These are phyloP conservation scores for Medicago arabica DNA, from an alignment of 306 rosid genomes.

Conservation along the genomic window DNA sequence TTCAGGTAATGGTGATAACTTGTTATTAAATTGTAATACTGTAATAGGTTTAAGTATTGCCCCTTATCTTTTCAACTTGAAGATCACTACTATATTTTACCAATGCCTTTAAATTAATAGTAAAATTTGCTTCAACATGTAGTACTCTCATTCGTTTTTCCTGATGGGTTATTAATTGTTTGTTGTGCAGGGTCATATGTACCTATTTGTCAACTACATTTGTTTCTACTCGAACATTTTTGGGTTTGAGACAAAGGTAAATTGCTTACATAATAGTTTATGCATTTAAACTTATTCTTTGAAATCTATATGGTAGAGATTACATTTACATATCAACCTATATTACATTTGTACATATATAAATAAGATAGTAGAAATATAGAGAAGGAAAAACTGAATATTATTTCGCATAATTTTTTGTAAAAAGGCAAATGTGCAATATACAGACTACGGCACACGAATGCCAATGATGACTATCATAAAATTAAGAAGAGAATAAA, in stretches of 20 bases:
- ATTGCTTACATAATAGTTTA: slow-evolving; percentile 22
- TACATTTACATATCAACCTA: slow-evolving; percentile 21
- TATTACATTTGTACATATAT: slow-evolving; percentile 18
- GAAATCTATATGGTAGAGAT: slow-evolving; percentile 24
- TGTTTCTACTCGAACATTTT: slow-evolving; percentile 98
- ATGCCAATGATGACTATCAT: not conserved
- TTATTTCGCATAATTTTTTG: not conserved
- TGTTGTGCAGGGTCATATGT: slow-evolving; percentile 92
- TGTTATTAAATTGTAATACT: slow-evolving; percentile 19
- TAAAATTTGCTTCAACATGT: slow-evolving; percentile 32
- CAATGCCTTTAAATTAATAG: slow-evolving; percentile 19
- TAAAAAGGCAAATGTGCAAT: not conserved
- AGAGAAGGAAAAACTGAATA: not conserved
- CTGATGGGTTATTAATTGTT: slow-evolving; percentile 44
- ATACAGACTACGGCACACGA: not conserved
- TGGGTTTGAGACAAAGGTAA: slow-evolving; percentile 96
- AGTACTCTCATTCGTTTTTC: slow-evolving; percentile 39
- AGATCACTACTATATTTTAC: slow-evolving; percentile 24
- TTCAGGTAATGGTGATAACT: slow-evolving; percentile 66
- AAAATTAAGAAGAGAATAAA: slow-evolving; percentile 1
- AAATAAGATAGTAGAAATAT: not conserved
- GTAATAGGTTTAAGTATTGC: slow-evolving; percentile 5
- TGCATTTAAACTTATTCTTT: slow-evolving; percentile 32
- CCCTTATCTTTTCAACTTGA: slow-evolving; percentile 24
- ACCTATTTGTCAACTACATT: slow-evolving; percentile 72